phyloP scores from a whole-genome alignment of 805 yeast genomes.

The Myxozyma melibiosi region DNA sequence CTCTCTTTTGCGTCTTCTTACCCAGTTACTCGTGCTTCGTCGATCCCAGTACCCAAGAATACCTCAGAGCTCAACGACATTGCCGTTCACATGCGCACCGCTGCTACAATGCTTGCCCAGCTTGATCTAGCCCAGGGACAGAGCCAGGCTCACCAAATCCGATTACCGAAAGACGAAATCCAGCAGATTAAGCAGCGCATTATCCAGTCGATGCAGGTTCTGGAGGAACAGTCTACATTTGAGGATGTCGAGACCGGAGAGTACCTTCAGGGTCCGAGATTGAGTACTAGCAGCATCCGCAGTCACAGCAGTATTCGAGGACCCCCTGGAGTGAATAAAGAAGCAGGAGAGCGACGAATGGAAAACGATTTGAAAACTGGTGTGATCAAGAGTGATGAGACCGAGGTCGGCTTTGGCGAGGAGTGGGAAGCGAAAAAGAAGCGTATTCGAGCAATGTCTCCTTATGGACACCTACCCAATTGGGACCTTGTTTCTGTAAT shows the following conservation, averaged over 20 bases:
- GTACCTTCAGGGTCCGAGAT: slow-evolving; percentile 5
- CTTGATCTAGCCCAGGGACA: slow-evolving; percentile 55
- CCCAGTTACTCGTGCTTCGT: slow-evolving; percentile 37
- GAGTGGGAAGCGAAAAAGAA: slow-evolving; percentile 87
- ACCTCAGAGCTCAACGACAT: slow-evolving; percentile 39
- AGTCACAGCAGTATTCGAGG: slow-evolving; percentile 11
- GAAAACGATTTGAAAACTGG: slow-evolving; percentile 91
- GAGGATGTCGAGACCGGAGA: slow-evolving; percentile 44
- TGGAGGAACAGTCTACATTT: slow-evolving; percentile 61
- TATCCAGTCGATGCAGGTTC: slow-evolving; percentile 71
- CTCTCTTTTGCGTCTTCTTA: slow-evolving; percentile 44
- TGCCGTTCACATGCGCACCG: slow-evolving; percentile 93
- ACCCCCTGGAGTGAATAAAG: slow-evolving; percentile 38
- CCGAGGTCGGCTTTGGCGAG: slow-evolving; percentile 74
- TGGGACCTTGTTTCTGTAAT: slow-evolving; percentile 97
- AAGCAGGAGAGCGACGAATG: slow-evolving; percentile 85
- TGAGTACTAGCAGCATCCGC: slow-evolving; percentile 17
- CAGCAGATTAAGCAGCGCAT: slow-evolving; percentile 68
- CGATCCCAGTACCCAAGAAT: slow-evolving; percentile 19
- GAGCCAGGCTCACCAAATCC: slow-evolving; percentile 46
- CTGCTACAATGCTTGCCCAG: slow-evolving; percentile 92
- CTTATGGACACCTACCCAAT: slow-evolving; percentile 80
- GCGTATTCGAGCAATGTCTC: slow-evolving; percentile 75
- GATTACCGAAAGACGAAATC: slow-evolving; percentile 58
- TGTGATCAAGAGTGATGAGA: slow-evolving; percentile 53